Percentiles rank a stretch among this genome's conserved stretches.
These are phyloP conservation scores for Claviceps pusilla DNA, from an alignment of 2,329 filamentous ascomycete genomes.

Conservation along the genomic window DNA sequence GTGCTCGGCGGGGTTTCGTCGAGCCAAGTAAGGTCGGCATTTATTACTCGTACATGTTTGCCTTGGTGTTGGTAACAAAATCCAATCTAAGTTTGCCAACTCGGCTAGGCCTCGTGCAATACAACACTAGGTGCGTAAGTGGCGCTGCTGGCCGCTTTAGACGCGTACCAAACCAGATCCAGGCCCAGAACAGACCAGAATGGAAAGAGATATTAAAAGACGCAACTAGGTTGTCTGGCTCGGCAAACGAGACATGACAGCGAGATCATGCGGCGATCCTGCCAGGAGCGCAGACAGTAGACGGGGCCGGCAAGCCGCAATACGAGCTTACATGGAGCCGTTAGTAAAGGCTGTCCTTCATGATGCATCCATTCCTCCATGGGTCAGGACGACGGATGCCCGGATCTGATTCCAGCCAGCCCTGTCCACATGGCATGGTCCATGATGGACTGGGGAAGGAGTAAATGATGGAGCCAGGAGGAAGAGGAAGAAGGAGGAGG, in stretches of 20 bases:
- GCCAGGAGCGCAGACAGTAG: background rate
- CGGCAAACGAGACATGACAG: background rate
- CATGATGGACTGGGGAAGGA: background rate
- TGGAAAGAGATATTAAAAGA: background rate
- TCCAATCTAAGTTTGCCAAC: background rate
- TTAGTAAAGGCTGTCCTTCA: too few relatives aligned
- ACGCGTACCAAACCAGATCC: background rate
- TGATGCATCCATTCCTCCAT: background rate
- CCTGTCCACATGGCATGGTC: background rate
- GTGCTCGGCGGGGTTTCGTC: too few relatives aligned
- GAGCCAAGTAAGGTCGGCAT: too few relatives aligned
- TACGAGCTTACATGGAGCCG: background rate
- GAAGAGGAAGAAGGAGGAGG: background rate
- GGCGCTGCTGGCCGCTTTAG: background rate
- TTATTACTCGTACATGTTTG: too few relatives aligned
- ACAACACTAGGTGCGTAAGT: too few relatives aligned
- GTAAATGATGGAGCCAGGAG: background rate
- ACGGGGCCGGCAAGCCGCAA: background rate
- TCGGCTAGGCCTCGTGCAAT: background rate
- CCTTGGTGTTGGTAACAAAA: too few relatives aligned
- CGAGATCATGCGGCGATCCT: background rate
- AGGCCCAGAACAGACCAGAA: background rate
- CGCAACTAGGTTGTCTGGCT: background rate
- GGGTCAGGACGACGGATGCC: background rate
- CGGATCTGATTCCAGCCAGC: background rate